Conservation (phyloP, 306 rosid species). For the Castanea crenata region DNA sequence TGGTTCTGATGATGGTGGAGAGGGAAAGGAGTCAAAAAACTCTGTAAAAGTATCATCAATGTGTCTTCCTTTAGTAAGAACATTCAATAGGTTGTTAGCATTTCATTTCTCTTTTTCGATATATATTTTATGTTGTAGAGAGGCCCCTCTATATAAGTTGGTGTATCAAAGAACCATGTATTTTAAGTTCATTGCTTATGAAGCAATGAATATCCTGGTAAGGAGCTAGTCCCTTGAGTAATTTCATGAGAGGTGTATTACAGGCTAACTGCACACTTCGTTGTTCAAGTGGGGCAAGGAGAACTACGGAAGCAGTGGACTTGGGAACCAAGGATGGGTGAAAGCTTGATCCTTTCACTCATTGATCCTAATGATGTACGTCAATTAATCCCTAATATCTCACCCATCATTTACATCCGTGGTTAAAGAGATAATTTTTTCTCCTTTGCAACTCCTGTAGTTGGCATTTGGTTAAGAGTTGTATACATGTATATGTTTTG, state of each 20-base stretch:
- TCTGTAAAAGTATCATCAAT: slow-evolving; percentile 67
- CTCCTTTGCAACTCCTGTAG: slow-evolving; percentile 9
- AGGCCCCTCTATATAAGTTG: not conserved
- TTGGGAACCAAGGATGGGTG: slow-evolving; percentile 94
- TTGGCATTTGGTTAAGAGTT: slow-evolving; percentile 15
- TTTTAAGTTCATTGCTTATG: not conserved
- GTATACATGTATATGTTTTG: slow-evolving; percentile 7
- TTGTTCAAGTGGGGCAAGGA: slow-evolving; percentile 68
- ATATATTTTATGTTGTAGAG: slow-evolving; percentile 14
- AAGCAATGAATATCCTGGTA: not conserved
- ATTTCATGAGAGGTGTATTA: slow-evolving; percentile 37
- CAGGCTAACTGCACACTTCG: slow-evolving; percentile 89
- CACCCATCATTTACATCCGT: slow-evolving; percentile 10
- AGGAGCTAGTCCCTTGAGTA: slow-evolving; percentile 17
- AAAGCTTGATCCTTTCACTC: slow-evolving; percentile 86
- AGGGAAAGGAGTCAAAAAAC: slow-evolving; percentile 66
- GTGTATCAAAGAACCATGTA: not conserved
- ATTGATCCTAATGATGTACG: slow-evolving; percentile 83
- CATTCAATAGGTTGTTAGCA: slow-evolving; percentile 64
- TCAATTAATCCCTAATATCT: slow-evolving; percentile 4
- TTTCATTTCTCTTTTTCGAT: slow-evolving; percentile 28
- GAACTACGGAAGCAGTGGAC: slow-evolving; percentile 78
- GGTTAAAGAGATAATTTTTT: slow-evolving; percentile 15
- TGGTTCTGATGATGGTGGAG: slow-evolving; percentile 92
- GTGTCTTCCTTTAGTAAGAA: slow-evolving; percentile 64